Evolutionary conservation across 768 basidiomycete species (phyloP).

Genomic region (Kwoniella sp.): DNA sequence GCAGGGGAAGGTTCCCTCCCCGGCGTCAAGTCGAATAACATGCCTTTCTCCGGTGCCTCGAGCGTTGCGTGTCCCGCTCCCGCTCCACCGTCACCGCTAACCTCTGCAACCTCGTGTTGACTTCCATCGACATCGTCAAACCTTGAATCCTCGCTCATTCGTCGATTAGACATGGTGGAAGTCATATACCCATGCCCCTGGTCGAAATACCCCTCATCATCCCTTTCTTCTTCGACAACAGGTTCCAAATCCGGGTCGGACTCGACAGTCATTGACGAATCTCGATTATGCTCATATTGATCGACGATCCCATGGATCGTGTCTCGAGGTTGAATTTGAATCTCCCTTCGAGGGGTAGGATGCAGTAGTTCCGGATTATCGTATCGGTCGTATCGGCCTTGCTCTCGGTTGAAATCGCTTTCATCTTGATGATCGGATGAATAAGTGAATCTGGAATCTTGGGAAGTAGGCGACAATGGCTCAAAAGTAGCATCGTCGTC

Average conservation of each 20-base stretch:
- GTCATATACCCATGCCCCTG: not conserved
- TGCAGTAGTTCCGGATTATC: constrained; percentile 5
- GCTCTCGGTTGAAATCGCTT: not conserved
- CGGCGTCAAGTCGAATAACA: constrained; percentile 48
- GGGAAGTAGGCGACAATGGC: constrained; percentile 10
- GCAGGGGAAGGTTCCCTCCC: constrained; percentile 53
- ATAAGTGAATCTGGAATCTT: not conserved
- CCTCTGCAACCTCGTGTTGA: not conserved
- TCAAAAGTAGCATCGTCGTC: constrained; percentile 10
- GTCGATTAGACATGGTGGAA: not conserved
- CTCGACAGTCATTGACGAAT: constrained; percentile 1
- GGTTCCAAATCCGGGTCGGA: constrained; percentile 3
- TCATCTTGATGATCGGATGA: not conserved
- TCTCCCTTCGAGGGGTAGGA: constrained; percentile 7
- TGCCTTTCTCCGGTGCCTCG: constrained; percentile 35
- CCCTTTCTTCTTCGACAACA: not conserved
- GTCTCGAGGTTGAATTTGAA: constrained; percentile 14
- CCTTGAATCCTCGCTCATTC: constrained; percentile 4
- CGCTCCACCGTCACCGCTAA: not conserved
- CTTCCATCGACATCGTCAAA: constrained; percentile 2
- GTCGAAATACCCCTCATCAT: not conserved
- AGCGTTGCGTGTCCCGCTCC: constrained; percentile 6
- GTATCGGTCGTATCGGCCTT: not conserved
- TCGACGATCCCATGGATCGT: constrained; percentile 26
- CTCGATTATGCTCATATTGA: constrained; percentile 19